Evolutionary conservation across 192 early-diverging fungal species (phyloP), one percentile per base, ranked within the genome.

Genomic region (Umbelopsis sp.): DNA sequence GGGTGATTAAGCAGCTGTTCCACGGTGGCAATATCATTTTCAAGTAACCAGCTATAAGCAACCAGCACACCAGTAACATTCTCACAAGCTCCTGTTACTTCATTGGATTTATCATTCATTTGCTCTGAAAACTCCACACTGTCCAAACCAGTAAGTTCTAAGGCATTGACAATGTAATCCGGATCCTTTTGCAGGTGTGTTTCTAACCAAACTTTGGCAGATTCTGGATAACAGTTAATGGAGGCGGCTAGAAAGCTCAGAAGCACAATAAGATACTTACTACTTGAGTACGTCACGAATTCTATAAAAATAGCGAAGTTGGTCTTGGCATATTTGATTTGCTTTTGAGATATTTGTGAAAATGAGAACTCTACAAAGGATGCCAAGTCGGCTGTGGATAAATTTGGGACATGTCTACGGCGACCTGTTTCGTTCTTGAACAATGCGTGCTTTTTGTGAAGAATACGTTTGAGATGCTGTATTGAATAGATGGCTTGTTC

Each of bases 271-370:
- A 4, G 12, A 16, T 3, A 58, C 49, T 74, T 73, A 91, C 90
- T 75, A 47, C 84, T 74, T 23, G 81, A 11, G 0, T 81, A 61
- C 8, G 69, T 53, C 2, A 81, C 86, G 68, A 91, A 84, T 45
- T 86, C 77, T 71, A 80, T 75, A 73, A 93, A 85, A 27, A 93
- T 77, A 18, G 80, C 74, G 69, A 88, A 82, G 66, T 91, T 91
- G 16, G 79, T 77, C 46, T 82, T 86, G 13, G 92, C 80, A 68
- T 93, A 93, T 21, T 79, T 81, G 8, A 79, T 65, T 65, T 91
- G 86, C 7, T 72, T 27, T 33, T 74, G 49, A 15, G 83, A 66
- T 11, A 81, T 85, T 70, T 93, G 84, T 8, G 52, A 74, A 46
- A 92, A 84, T 3, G 87, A 12, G 87, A 89, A 93, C 3, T 82